These are phyloP conservation scores for Solanum rostratum DNA, from an alignment of 257 asterid species.

Conservation along the genomic window DNA sequence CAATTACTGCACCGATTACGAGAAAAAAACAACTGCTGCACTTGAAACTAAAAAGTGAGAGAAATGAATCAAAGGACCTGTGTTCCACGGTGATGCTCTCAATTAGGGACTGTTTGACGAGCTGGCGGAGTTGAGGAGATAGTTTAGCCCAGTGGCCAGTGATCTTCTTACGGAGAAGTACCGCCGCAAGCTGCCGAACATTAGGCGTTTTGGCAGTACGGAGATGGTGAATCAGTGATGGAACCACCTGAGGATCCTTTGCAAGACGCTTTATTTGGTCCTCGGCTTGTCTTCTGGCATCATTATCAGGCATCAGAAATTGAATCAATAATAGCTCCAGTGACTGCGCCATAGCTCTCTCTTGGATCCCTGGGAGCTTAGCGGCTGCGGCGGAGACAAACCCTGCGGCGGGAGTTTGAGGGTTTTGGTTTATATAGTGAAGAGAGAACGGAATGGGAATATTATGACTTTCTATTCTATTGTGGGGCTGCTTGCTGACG, in stretches of 20 bases:
- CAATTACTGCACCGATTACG: neutral
- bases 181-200: slow-evolving; percentile 96
- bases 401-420: slow-evolving; percentile 21
- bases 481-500: slow-evolving; percentile 14
- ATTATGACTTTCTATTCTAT: neutral
- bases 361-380: neutral
- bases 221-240: slow-evolving; percentile 82
- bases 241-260: slow-evolving; percentile 97
- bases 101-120: slow-evolving; percentile 81
- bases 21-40: neutral
- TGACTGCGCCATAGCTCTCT: slow-evolving; percentile 70
- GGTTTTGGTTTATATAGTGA: slow-evolving; percentile 8
- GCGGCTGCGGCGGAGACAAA: slow-evolving; percentile 17
- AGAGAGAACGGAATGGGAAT: neutral
- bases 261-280: slow-evolving; percentile 91
- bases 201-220: slow-evolving; percentile 99
- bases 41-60: neutral
- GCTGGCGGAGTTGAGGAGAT: slow-evolving; percentile 58
- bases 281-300: slow-evolving; percentile 97
- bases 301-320: slow-evolving; percentile 95
- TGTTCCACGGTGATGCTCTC: slow-evolving; percentile 95
- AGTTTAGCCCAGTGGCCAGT: slow-evolving; percentile 97
- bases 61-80: slow-evolving; percentile 31
- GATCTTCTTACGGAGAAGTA: slow-evolving; percentile 93
- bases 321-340: slow-evolving; percentile 81